Base-by-base conservation (phyloP, 2,329 filamentous ascomycete genomes). In the Aspergillus novoparasiticus region DNA sequence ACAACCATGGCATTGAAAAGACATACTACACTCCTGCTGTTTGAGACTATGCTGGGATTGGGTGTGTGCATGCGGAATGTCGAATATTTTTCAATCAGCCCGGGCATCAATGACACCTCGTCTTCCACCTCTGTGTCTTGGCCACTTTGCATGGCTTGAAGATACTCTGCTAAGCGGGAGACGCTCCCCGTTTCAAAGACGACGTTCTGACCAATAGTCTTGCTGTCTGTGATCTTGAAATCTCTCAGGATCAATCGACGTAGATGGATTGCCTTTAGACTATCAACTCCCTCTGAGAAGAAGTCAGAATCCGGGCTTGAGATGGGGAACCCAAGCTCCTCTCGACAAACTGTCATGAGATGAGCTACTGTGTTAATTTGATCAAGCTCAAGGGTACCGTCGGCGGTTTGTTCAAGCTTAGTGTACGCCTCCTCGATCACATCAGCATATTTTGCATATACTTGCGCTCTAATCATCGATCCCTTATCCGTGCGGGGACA, bases 401-500 rank as follows among this genome's bases (percentile, higher is more conserved):
- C 21, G 0, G 53, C 71, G 43, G 28, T 67, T 58, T 66, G 69
- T 59, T 64, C 73, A 3, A 59, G 19, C 19, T 57, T 60, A 1
- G 57, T 16, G 36, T 75, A 74, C n/a, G 78, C 61, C 1, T 64
- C 41, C 21, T 77, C 80, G 26, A 86, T 86, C 6, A 80, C 71
- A 0, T 73, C 67, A 0, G 71, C 74, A 61, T 84, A 85, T 2
- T 73, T 69, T 16, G 74, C 71, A 68, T 85, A 85, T 8, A 83
- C 80, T 9, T 81, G 79, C 6, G 79, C 77, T 4, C 85, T 79
- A 34, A 86, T 86, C 61, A 85, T 78, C 0, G 80, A 85, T 1
- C 82, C 82, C 68, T 87, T 87, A 59, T 86, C 85, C 0, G 85
- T 86, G 2, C 75, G 72, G 0, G 84, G 83, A 54, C 81, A 85